These are phyloP conservation scores for Beta vulgaris DNA, from an alignment of 148 eudicot species.

Conservation along the genomic window DNA sequence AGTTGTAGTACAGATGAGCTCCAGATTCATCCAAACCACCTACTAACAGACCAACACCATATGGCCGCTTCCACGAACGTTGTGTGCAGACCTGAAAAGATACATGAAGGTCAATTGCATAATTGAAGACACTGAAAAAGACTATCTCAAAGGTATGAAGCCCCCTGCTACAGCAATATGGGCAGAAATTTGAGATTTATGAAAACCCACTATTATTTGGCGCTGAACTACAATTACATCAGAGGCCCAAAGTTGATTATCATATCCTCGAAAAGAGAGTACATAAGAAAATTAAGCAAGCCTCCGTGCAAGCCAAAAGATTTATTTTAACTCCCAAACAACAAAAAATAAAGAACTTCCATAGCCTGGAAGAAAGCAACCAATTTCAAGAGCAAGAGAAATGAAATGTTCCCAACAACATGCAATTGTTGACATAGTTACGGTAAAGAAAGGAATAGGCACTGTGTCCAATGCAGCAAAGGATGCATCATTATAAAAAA, in stretches of 20 bases:
- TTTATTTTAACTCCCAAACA: background rate
- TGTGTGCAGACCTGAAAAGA: constrained; percentile 85
- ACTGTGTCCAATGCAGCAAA: background rate
- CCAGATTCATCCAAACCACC: constrained; percentile 97
- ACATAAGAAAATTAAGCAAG: background rate
- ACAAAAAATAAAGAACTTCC: background rate
- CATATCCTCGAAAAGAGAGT: background rate
- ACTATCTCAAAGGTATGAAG: background rate
- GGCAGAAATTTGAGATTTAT: too few relatives aligned
- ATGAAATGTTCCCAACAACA: background rate
- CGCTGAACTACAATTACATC: background rate
- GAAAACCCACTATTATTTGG: background rate
- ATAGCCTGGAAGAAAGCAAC: background rate
- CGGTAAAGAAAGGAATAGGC: background rate
- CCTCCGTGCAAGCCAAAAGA: background rate
- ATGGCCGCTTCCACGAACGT: constrained; percentile 99
- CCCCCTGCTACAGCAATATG: background rate
- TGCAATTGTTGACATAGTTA: background rate
- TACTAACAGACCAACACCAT: constrained; percentile 89
- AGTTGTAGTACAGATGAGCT: constrained; percentile 96
- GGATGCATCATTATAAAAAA: background rate
- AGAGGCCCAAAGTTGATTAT: background rate
- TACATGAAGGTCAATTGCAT: background rate
- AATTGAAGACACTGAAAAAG: background rate
- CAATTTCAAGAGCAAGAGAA: background rate